Conservation (phyloP, 257 asterid species). For the Gynochthodes officinalis region DNA sequence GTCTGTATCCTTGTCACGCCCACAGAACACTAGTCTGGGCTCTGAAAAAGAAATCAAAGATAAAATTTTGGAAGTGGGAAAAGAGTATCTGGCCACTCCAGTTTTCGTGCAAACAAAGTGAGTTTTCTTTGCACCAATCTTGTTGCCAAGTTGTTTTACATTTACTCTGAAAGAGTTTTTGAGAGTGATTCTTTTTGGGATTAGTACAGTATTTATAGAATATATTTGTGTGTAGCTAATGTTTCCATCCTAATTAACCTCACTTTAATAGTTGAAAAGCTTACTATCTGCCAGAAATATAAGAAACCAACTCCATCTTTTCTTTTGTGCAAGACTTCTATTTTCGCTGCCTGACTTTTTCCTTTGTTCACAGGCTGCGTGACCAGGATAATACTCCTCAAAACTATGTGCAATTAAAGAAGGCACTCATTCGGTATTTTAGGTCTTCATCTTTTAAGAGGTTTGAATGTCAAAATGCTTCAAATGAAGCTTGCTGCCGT, state of each 20-base stretch:
- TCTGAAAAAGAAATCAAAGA: conserved; percentile 58
- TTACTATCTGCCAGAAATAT: neutral
- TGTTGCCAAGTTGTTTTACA: neutral
- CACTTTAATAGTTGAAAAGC: neutral
- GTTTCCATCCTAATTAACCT: neutral
- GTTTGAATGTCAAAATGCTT: conserved; percentile 40
- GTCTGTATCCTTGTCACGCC: conserved; percentile 54
- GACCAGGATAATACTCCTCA: conserved; percentile 49
- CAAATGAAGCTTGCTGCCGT: conserved; percentile 28
- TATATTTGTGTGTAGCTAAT: neutral
- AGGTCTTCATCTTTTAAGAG: conserved; percentile 48
- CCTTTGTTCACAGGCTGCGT: conserved; percentile 42
- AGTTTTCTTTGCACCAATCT: conserved; percentile 7
- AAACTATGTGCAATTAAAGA: conserved; percentile 44
- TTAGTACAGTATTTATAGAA: neutral
- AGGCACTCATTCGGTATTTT: conserved; percentile 48
- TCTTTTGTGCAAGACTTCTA: neutral
- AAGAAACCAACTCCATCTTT: neutral
- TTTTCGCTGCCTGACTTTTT: neutral
- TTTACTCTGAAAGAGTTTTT: neutral
- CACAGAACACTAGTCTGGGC: conserved; percentile 44
- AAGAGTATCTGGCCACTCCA: conserved; percentile 72
- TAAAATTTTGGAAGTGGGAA: conserved; percentile 46
- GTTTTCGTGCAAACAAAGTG: conserved; percentile 85
- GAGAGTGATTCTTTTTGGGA: neutral